These are phyloP conservation scores for Xylaria cubensis DNA, from an alignment of 495 filamentous ascomycete species.

Conservation along the genomic window DNA sequence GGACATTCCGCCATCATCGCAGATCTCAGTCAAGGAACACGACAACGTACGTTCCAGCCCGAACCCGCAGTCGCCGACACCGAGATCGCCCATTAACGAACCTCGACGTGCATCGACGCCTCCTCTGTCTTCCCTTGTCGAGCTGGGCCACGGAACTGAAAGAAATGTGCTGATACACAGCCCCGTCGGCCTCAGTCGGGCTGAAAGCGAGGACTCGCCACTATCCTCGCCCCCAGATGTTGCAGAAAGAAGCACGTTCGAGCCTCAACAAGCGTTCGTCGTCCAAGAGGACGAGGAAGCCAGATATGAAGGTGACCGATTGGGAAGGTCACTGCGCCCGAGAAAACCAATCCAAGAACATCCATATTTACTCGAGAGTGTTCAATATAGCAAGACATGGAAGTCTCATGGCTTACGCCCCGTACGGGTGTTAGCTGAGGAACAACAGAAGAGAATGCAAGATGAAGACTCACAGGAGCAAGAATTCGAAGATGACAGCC, in stretches of 20 bases:
- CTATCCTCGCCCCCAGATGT: background rate
- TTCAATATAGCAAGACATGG: conserved; percentile 66
- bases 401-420: conserved; percentile 69
- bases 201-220: conserved; percentile 6
- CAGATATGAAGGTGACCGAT: conserved; percentile 26
- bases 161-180: background rate
- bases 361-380: conserved; percentile 72
- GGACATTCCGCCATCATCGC: conserved; percentile 37
- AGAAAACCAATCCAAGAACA: conserved; percentile 79
- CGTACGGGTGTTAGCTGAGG: conserved; percentile 55
- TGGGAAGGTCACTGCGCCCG: conserved; percentile 62
- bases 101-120: conserved; percentile 24
- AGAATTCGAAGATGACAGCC: conserved; percentile 60
- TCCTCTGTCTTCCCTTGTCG: conserved; percentile 31
- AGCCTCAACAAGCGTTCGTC: conserved; percentile 20
- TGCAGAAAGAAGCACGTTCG: conserved; percentile 23
- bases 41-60: conserved; percentile 8
- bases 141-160: conserved; percentile 12
- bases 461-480: conserved; percentile 58
- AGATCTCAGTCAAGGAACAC: conserved; percentile 24
- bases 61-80: conserved; percentile 10
- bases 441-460: conserved; percentile 36
- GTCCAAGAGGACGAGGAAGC: conserved; percentile 23
- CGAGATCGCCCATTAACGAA: conserved; percentile 17
- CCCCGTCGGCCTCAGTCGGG: background rate